phyloP scores from a whole-genome alignment of 768 basidiomycete genomes.

The Mycena pura region DNA sequence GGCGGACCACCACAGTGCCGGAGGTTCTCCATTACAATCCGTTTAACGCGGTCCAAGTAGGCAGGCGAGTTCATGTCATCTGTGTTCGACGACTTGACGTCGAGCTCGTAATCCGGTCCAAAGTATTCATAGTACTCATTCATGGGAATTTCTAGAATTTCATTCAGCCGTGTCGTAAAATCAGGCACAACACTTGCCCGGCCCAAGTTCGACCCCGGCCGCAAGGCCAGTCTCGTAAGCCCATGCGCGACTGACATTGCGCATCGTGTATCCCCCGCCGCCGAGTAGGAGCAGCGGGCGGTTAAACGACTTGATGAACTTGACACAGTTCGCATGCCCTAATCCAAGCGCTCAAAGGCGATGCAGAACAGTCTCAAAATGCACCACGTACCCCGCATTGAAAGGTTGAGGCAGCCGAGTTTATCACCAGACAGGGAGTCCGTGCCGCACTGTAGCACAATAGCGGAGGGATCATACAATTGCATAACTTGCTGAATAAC shows the following conservation, averaged over 20 bases:
- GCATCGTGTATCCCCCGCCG: constrained; percentile 98
- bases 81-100: constrained; percentile 93
- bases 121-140: constrained; percentile 99
- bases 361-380: no score
- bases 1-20: constrained; percentile 88
- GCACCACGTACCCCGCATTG: constrained; percentile 86
- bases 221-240: constrained; percentile 98
- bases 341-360: no score
- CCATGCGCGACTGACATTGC: constrained; percentile 96
- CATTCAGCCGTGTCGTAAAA: background rate
- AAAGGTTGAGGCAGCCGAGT: constrained; percentile 93
- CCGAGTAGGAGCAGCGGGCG: constrained; percentile 93
- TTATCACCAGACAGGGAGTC: constrained; percentile 97
- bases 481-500: constrained; percentile 95
- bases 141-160: constrained; percentile 84
- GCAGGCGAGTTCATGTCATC: constrained; percentile 94
- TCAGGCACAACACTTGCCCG: constrained; percentile 55
- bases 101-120: constrained; percentile 95
- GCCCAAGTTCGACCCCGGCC: constrained; percentile 92
- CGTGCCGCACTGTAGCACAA: constrained; percentile 96
- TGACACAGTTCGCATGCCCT: constrained; percentile 97
- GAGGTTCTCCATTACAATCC: constrained; percentile 91
- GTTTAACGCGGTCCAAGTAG: constrained; percentile 92
- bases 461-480: constrained; percentile 90
- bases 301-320: constrained; percentile 95